Conservation (phyloP, 176 grass and related monocot species). For the Metroxylon sagu region DNA sequence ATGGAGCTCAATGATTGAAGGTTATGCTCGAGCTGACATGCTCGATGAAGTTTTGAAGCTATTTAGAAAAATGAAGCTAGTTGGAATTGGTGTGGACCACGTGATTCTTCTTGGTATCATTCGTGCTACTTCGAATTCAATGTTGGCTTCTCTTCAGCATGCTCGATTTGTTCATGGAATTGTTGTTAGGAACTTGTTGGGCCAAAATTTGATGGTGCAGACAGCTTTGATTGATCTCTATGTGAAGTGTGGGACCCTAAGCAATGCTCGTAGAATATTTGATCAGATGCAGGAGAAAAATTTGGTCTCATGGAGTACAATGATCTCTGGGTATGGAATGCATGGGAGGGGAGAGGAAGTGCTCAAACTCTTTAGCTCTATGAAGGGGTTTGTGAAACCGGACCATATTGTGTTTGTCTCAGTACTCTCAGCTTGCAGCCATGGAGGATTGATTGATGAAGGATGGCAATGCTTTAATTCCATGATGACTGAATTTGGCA, state of each 20-base stretch:
- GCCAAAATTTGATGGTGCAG: constrained; percentile 13
- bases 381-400: constrained; percentile 12
- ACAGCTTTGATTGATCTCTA: constrained; percentile 21
- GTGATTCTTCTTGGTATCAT: constrained; percentile 13
- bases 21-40: constrained; percentile 12
- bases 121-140: constrained; percentile 16
- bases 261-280: constrained; percentile 14
- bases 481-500: constrained; percentile 8
- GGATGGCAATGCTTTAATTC: constrained; percentile 24
- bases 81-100: constrained; percentile 12
- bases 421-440: constrained; percentile 21
- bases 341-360: constrained; percentile 18
- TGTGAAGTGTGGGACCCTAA: constrained; percentile 4
- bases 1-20: constrained; percentile 26
- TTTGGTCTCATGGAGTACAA: constrained; percentile 22
- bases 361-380: constrained; percentile 11
- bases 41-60: constrained; percentile 5
- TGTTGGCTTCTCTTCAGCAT: constrained; percentile 14
- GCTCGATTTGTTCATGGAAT: constrained; percentile 12
- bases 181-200: neutral
- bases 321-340: constrained; percentile 31
- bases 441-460: constrained; percentile 17
- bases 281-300: constrained; percentile 12
- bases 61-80: constrained; percentile 11
- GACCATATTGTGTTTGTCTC: constrained; percentile 21